Evolutionary conservation across 2,329 filamentous ascomycete genomes (phyloP), one percentile per base, ranked within the genome.

Genomic region (Dendryphion nanum): DNA sequence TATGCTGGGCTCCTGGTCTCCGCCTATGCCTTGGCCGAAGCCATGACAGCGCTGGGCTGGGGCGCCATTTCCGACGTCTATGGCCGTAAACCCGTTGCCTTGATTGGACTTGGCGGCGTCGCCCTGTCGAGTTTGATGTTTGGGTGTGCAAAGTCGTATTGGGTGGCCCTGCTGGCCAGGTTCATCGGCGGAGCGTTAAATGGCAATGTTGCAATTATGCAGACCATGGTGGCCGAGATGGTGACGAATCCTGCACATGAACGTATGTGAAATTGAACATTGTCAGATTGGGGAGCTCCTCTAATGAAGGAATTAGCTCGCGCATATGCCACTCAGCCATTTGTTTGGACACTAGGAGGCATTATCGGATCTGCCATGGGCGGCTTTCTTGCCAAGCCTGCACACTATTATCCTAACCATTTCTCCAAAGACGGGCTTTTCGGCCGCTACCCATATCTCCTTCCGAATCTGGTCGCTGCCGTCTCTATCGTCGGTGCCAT

Each of bases 191-290:
- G 90, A 19, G 75, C 90, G 8, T 71, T 96, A 41, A 95, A 95
- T 63, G 90, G 90, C 42, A 95, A 95, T 60, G 89, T 95, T 49
- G 89, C 86, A 18, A 86, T 93, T 30, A 89, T 93, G 59, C 65
- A 94, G 67, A 95, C 89, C 16, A 94, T 95, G 86, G 89, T 95
- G 8, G 88, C 85, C n/a, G 90, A 96, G 67, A 70, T 95, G 47
- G 86, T 94, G 38, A 87, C 79, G 29, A 88, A 86, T 45, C 88
- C 86, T n/a, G 86, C 89, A 52, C 87, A 95, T 66, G 89, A 95
- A 68, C 88, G 85, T 88, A 70, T 75, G 83, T 78, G 5, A 12
- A 7, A 28, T 39, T 15, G 8, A 17, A 30, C 8, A 8, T n/a
- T 8, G 23, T 26, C n/a, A 8, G 8, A 26, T 26, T 26, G 23